phyloP scores from a whole-genome alignment of 1,284 basidiomycete genomes.

The Polyporus tsugae region DNA sequence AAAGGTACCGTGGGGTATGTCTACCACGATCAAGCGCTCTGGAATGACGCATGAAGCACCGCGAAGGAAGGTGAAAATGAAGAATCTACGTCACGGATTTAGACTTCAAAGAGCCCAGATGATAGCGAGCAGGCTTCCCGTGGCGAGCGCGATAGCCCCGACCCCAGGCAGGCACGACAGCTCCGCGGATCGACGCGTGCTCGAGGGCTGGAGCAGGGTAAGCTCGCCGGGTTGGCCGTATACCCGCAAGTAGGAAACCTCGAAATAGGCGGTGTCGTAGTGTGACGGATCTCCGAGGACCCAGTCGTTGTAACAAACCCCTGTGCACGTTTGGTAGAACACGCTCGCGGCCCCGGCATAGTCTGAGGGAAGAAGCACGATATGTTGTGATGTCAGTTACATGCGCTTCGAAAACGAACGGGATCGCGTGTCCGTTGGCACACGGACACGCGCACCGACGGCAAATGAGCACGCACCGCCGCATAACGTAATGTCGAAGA shows the following conservation, averaged over 20 bases:
- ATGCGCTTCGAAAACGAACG: conserved; percentile 6
- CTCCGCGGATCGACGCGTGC: conserved; percentile 34
- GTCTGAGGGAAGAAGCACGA: conserved; percentile 28
- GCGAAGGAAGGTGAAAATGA: conserved; percentile 3
- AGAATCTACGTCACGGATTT: conserved; percentile 4
- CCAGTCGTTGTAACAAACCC: conserved; percentile 76
- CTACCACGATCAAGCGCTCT: neutral
- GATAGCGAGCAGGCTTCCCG: conserved; percentile 26
- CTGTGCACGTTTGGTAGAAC: conserved; percentile 72
- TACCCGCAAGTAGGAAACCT: conserved; percentile 68
- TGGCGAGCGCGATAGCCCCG: conserved; percentile 18
- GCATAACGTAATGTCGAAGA: conserved; percentile 82
- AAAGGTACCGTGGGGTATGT: conserved; percentile 11
- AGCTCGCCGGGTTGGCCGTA: conserved; percentile 49
- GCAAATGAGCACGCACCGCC: conserved; percentile 56
- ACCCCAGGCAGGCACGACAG: conserved; percentile 7
- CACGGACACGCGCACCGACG: conserved; percentile 4
- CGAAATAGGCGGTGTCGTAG: conserved; percentile 81
- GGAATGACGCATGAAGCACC: neutral
- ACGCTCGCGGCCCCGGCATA: conserved; percentile 52
- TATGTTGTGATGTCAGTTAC: conserved; percentile 19
- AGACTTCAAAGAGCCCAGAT: conserved; percentile 26
- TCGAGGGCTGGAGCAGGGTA: conserved; percentile 38
- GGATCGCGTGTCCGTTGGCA: conserved; percentile 6
- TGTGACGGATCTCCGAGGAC: conserved; percentile 72